phyloP scores from a whole-genome alignment of 228 moss, liverwort and hornwort genomes.

The Sphagnum fallax region DNA sequence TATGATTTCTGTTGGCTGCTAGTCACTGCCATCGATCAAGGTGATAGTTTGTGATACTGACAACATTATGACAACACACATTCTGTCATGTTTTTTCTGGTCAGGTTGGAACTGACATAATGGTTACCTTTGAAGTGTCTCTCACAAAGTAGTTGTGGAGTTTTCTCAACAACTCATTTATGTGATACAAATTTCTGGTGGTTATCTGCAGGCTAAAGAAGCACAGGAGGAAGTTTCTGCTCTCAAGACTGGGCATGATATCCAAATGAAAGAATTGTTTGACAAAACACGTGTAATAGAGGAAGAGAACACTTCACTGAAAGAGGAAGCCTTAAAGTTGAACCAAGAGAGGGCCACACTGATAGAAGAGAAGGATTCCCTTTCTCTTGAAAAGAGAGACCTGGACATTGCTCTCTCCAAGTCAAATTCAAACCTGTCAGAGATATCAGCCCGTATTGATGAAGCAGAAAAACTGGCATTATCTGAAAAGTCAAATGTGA shows the following conservation, averaged over 20 bases:
- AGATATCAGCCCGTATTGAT: too few relatives aligned
- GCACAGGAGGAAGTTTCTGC: conserved; percentile 21
- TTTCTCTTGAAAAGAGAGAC: conserved; percentile 18
- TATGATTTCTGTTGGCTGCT: too few relatives aligned
- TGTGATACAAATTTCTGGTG: neutral
- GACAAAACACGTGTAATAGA: conserved; percentile 15
- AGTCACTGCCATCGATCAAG: too few relatives aligned
- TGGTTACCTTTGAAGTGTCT: too few relatives aligned
- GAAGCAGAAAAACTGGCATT: too few relatives aligned
- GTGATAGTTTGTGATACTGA: too few relatives aligned
- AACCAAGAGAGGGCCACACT: conserved; percentile 21
- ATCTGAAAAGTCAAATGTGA: too few relatives aligned
- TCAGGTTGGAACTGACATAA: too few relatives aligned
- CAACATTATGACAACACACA: too few relatives aligned
- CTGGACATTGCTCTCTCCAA: conserved; percentile 21
- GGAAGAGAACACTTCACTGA: conserved; percentile 26
- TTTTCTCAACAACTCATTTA: too few relatives aligned
- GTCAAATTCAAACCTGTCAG: neutral
- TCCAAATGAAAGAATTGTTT: conserved; percentile 11
- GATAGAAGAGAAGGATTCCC: conserved; percentile 11
- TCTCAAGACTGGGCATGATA: conserved; percentile 10
- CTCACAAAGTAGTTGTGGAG: too few relatives aligned
- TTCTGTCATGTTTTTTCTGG: too few relatives aligned
- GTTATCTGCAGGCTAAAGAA: conserved; percentile 12
- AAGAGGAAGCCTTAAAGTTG: conserved; percentile 21